Evolutionary conservation across 2,329 filamentous ascomycete genomes (phyloP).

Genomic region (Neonectria magnoliae): DNA sequence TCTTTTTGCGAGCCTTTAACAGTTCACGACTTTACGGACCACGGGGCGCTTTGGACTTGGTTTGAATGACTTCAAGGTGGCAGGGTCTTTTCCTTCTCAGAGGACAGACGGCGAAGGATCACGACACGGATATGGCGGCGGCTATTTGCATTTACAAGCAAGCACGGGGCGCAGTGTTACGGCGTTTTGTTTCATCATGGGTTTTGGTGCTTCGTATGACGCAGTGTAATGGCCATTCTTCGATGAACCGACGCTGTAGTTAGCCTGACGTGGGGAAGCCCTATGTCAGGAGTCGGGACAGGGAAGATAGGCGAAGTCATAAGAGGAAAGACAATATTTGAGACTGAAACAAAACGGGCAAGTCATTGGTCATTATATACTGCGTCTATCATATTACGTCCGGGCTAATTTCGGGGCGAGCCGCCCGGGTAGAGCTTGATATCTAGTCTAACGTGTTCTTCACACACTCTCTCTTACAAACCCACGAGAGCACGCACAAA

Average conservation of each 20-base stretch:
- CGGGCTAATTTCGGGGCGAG: slow-evolving; percentile 4
- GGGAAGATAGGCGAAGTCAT: neutral
- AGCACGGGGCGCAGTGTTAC: neutral
- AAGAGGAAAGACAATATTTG: slow-evolving; percentile 5
- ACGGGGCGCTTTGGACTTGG: neutral
- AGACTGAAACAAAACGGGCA: slow-evolving; percentile 9
- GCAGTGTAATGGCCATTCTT: neutral
- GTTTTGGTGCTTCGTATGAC: neutral
- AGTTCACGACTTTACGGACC: slow-evolving; percentile 7
- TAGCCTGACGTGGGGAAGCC: neutral
- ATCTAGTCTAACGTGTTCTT: no score
- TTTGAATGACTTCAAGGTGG: neutral
- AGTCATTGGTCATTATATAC: slow-evolving; percentile 5
- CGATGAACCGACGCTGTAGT: slow-evolving; percentile 5
- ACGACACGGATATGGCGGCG: neutral
- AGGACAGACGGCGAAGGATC: neutral
- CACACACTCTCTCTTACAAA: slow-evolving; percentile 38
- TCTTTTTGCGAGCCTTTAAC: slow-evolving; percentile 3
- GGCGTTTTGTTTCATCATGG: neutral
- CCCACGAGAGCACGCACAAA: slow-evolving; percentile 60
- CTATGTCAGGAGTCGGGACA: slow-evolving; percentile 5
- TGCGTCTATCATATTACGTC: slow-evolving; percentile 10
- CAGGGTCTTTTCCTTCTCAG: neutral
- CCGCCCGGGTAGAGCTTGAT: neutral
- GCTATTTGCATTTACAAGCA: slow-evolving; percentile 2